Percentiles rank a stretch among this genome's conserved stretches.
Evolutionary conservation across 768 basidiomycete species (phyloP).

Genomic region (Kwoniella heveanensis): DNA sequence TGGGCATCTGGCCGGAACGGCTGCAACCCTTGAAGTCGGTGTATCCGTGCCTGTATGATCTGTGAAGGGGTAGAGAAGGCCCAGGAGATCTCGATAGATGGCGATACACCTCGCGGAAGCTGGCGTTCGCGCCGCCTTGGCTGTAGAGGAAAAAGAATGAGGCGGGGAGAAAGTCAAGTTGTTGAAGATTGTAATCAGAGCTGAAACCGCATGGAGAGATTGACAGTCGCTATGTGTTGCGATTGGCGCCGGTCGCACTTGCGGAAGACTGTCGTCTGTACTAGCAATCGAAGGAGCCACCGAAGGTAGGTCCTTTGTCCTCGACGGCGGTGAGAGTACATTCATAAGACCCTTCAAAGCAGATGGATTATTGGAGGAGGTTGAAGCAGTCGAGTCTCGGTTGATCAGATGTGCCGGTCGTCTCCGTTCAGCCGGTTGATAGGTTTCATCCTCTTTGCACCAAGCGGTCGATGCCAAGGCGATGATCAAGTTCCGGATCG

Average conservation of each 20-base stretch:
- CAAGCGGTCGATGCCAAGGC: conserved; percentile 37
- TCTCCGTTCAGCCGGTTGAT: conserved; percentile 7
- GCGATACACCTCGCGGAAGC: conserved; percentile 55
- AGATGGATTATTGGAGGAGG: conserved; percentile 16
- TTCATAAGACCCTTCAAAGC: conserved; percentile 29
- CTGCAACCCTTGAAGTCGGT: conserved; percentile 8
- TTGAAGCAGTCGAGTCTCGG: conserved; percentile 5
- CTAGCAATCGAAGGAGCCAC: conserved; percentile 27
- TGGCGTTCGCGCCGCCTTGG: conserved; percentile 49
- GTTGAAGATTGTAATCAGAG: conserved; percentile 58
- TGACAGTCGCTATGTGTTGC: conserved; percentile 37
- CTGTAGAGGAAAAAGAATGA: conserved; percentile 38
- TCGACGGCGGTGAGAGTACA: conserved; percentile 32
- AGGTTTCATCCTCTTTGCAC: conserved; percentile 33
- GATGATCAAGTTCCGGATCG: conserved; percentile 43
- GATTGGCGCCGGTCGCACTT: conserved; percentile 16
- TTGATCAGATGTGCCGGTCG: conserved; percentile 10
- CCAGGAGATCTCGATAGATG: conserved; percentile 58
- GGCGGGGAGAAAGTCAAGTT: conserved; percentile 55
- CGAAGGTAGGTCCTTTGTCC: conserved; percentile 34
- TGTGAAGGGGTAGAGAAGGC: conserved; percentile 54
- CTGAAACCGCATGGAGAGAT: conserved; percentile 37
- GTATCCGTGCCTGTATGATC: conserved; percentile 13
- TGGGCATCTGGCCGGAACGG: conserved; percentile 54
- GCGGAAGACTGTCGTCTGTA: conserved; percentile 11